Base-by-base conservation (phyloP, 306 rosid genomes). In the Glycine soja region DNA sequence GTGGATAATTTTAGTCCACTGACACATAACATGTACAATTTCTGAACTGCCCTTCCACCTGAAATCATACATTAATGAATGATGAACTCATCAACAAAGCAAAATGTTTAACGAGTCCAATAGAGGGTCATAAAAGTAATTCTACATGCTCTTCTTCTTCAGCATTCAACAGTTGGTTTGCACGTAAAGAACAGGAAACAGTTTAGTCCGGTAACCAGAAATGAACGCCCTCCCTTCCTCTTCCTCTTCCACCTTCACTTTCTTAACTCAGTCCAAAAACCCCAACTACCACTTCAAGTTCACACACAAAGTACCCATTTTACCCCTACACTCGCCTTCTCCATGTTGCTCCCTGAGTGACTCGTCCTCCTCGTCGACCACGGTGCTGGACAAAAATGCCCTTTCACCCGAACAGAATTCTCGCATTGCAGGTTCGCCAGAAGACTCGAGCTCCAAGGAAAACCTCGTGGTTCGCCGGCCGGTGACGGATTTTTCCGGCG, bases 381-480 rank as follows among this genome's bases (percentile, higher is more conserved):
- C 91, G 0, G 75, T 88, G 48, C 84, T 91, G 42, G 86, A 79
- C 32, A 59, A 77, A 15, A 88, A 69, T 75, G 54, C 16, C 82
- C 30, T 36, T 77, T 8, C 88, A 14, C 69, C 75, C 61, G 77
- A 83, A 24, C 73, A 66, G 54, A 80, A 3, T 57, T n/a, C 70
- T 15, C 2, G 50, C 48, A 77, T 78, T 64, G 83, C 70, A n/a
- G 61, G 47, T 30, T 53, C 72, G 0, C 43, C 51, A 0, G 54
- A 68, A 53, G 89, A 80, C 45, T 8, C 82, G 0, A 64, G 46
- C 32, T 45, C 78, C 8, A 90, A 85, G 5, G 84, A 76, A 8
- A 59, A 19, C 6, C 90, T 92, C 45, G 84, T 69, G 56, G 91
- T 95, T 62, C 99, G 99, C 71, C 90, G 99, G 68, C 99, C 99